phyloP scores from a whole-genome alignment of 805 yeast genomes.

The Nakazawaea anatomiae region DNA sequence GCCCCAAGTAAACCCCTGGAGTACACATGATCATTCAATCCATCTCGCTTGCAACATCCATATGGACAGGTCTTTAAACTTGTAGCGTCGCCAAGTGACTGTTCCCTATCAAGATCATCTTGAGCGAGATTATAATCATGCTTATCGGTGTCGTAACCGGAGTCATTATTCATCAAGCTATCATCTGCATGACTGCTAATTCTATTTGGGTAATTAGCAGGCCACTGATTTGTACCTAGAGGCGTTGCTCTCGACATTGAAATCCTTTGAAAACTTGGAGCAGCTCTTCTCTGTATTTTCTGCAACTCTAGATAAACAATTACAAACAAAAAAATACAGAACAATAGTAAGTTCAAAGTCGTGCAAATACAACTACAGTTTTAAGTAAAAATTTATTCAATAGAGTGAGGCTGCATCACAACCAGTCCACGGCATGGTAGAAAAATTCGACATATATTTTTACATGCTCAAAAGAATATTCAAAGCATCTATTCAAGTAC shows the following conservation, averaged over 20 bases:
- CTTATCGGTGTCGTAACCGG: not conserved
- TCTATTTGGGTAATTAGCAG: not conserved
- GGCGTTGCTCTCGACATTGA: not conserved
- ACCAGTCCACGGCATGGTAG: no score
- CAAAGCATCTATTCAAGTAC: no score
- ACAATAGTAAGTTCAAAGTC: no score
- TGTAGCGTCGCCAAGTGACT: no score
- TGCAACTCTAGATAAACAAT: no score
- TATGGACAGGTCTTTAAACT: constrained; percentile 17
- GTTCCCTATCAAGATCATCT: not conserved
- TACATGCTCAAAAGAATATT: no score
- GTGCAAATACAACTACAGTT: no score
- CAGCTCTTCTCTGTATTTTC: no score
- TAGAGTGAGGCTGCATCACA: no score
- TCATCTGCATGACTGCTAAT: not conserved
- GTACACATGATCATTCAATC: constrained; percentile 25
- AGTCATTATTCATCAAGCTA: not conserved
- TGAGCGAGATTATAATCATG: not conserved
- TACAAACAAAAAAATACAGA: no score
- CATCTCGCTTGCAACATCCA: constrained; percentile 21
- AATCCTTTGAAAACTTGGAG: not conserved
- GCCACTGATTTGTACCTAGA: not conserved
- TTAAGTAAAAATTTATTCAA: no score
- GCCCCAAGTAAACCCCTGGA: constrained; percentile 38
- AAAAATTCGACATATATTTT: no score